These are phyloP conservation scores for Postia placenta DNA, from an alignment of 768 basidiomycete species.

Conservation along the genomic window DNA sequence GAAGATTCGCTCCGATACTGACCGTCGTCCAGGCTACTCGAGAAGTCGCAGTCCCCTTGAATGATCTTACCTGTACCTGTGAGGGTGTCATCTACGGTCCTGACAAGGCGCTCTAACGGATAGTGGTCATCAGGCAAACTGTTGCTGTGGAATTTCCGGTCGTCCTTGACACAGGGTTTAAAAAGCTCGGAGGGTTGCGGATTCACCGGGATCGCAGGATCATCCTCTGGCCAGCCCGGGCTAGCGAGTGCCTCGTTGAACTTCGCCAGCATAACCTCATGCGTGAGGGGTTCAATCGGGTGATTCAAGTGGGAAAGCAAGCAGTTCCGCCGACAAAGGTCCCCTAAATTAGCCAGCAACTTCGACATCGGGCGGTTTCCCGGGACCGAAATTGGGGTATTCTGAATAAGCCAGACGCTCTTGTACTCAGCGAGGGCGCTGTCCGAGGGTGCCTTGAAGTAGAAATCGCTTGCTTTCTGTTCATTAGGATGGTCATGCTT, in stretches of 20 bases:
- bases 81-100: too few species aligned
- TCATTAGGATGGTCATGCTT: neutral
- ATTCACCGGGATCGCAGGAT: neutral
- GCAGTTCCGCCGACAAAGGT: neutral
- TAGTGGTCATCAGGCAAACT: too few species aligned
- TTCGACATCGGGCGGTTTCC: neutral
- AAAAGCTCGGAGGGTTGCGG: too few species aligned
- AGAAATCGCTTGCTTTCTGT: neutral
- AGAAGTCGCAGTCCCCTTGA: too few species aligned
- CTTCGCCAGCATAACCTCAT: neutral
- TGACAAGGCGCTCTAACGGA: too few species aligned
- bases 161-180: too few species aligned
- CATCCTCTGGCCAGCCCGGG: slow-evolving; percentile 5
- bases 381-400: neutral
- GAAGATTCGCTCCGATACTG: too few species aligned
- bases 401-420: neutral
- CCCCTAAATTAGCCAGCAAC: neutral
- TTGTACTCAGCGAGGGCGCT: neutral
- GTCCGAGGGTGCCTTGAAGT: too few species aligned
- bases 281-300: neutral
- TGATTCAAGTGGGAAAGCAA: neutral
- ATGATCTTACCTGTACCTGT: too few species aligned
- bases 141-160: too few species aligned
- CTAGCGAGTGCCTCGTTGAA: neutral
- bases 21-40: too few species aligned